phyloP scores from a whole-genome alignment of 2,329 filamentous ascomycete genomes.

The Botrytis elliptica region DNA sequence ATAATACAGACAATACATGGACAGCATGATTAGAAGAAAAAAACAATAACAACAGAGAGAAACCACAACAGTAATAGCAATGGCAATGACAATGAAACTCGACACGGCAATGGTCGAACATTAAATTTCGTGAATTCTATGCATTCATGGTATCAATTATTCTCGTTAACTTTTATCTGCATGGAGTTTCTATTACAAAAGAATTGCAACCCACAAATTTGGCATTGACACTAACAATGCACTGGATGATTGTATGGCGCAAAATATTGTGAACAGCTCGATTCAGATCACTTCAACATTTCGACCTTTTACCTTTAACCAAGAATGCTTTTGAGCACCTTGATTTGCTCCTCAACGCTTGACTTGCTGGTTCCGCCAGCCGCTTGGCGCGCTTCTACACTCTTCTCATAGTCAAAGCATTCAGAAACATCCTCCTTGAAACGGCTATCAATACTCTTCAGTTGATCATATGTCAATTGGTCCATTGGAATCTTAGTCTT shows the following conservation, averaged over 20 bases:
- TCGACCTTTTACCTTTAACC: background rate
- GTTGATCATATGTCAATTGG: conserved; percentile 60
- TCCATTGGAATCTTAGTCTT: conserved; percentile 66
- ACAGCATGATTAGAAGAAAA: background rate
- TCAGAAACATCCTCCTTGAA: conserved; percentile 70
- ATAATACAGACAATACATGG: background rate
- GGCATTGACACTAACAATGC: conserved; percentile 3
- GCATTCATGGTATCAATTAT: conserved; percentile 10
- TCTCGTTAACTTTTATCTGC: background rate
- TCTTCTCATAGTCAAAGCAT: conserved; percentile 77
- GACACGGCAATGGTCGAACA: background rate
- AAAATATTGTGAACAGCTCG: background rate
- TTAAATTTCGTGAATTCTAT: background rate
- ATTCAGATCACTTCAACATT: background rate
- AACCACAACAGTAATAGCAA: background rate
- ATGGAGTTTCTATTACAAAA: background rate
- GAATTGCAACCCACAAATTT: background rate
- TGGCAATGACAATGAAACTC: background rate
- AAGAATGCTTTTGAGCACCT: conserved; percentile 44
- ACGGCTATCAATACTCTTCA: conserved; percentile 65
- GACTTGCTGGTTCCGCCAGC: conserved; percentile 76
- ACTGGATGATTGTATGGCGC: background rate
- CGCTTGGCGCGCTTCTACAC: conserved; percentile 75
- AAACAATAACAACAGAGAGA: background rate
- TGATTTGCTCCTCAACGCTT: conserved; percentile 63